A percentile compares a stretch with the other conserved stretches of the same genome.
Evolutionary conservation across 352 stramenopile genomes (phyloP).

Genomic region (Hyaloperonospora brassicae): DNA sequence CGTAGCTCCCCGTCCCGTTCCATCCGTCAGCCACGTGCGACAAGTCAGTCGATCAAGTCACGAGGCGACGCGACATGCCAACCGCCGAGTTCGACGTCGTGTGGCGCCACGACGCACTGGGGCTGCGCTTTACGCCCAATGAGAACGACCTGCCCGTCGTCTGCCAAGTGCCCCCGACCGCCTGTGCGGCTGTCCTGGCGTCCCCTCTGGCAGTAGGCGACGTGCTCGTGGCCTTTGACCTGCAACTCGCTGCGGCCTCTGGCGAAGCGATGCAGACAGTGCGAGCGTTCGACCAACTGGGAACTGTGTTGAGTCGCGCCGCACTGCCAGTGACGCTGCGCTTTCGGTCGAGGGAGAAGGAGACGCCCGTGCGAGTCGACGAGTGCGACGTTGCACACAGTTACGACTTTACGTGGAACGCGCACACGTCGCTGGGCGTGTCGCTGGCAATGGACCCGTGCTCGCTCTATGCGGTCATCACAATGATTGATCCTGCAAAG

Average conservation of each 20-base stretch:
- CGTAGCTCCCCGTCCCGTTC: too few relatives aligned
- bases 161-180: slow-evolving; percentile 50
- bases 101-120: slow-evolving; percentile 46
- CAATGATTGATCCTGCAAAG: slow-evolving; percentile 45
- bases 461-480: slow-evolving; percentile 62
- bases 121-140: slow-evolving; percentile 69
- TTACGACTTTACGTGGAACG: slow-evolving; percentile 53
- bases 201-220: slow-evolving; percentile 52
- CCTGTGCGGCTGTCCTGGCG: slow-evolving; percentile 39
- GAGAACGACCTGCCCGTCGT: slow-evolving; percentile 56
- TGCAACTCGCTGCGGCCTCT: slow-evolving; percentile 23
- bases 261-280: slow-evolving; percentile 26
- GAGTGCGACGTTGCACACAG: slow-evolving; percentile 31
- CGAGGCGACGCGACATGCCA: too few relatives aligned
- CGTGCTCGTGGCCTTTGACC: slow-evolving; percentile 49
- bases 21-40: too few relatives aligned
- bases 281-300: slow-evolving; percentile 39
- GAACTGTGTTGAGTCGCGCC: slow-evolving; percentile 41
- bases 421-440: slow-evolving; percentile 45
- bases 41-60: too few relatives aligned
- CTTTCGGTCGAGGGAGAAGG: slow-evolving; percentile 49
- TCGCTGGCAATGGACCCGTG: slow-evolving; percentile 76
- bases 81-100: slow-evolving; percentile 41
- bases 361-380: slow-evolving; percentile 31
- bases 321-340: slow-evolving; percentile 54